Evolutionary conservation across 2,329 filamentous ascomycete genomes (phyloP), one percentile per base, ranked within the genome.

Genomic region (Xylaria sp.): DNA sequence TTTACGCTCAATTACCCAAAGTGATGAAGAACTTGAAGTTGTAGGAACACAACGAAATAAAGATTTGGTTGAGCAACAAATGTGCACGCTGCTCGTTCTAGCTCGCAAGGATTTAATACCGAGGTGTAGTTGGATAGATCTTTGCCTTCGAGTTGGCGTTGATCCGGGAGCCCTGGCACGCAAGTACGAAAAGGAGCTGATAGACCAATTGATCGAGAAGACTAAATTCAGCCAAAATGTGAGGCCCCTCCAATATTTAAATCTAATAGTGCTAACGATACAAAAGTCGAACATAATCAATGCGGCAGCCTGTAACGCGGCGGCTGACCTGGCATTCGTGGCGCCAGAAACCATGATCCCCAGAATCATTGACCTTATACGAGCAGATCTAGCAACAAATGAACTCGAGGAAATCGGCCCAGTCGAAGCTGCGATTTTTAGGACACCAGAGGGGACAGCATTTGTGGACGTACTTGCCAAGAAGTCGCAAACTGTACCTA

Each of bases 401-500:
- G 90, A 93, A 68, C 84, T 98, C 3, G 84, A 88, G 13, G 86
- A 88, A 25, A 86, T 98, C 71, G 93, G 94, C 0, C 92, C 94
- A 12, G 91, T 93, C 1, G 96, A 99, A 79, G 93, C 94, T 32
- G 94, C 94, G 18, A 98, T 99, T 67, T 96, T 94, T 79, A 90
- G 93, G 53, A 97, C 95, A 0, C 92, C 94, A 0, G 93, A 97
- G 78, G 95, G 94, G 1, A 94, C 91, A 1, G 87, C 91, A 16
- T 98, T 97, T 75, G 86, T 99, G 23, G 96, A 99, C 80, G 93
- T 98, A 0, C 86, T 99, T 5, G 93, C 92, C 40, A 94, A 93
- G 78, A 97, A 97, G 78, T 84, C 90, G 67, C 88, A 88, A 69
- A 83, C 85, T 44, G 82, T 91, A 1, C 90, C 93, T 2, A 91